A percentile compares a stretch with the other conserved stretches of the same genome.
Evolutionary conservation across 176 grass and related monocot genomes (phyloP).

Genomic region (Hordeum vulgare): DNA sequence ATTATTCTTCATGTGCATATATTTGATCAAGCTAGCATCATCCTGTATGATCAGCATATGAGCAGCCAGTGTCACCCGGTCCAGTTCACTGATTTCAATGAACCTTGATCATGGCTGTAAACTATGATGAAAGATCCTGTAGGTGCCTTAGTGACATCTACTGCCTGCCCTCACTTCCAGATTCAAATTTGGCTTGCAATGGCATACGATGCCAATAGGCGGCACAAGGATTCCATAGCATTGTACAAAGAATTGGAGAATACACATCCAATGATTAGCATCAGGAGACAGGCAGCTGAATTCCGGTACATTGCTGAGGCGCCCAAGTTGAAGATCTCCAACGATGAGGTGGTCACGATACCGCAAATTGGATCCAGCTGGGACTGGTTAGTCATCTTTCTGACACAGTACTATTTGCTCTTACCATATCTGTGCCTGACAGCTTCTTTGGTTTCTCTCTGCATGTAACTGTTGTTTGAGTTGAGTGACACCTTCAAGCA

Average conservation of each 20-base stretch:
- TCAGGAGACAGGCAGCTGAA: slow-evolving; percentile 89
- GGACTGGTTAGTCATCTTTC: slow-evolving; percentile 62
- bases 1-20: not conserved
- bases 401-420: not conserved
- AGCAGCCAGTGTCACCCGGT: not conserved
- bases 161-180: slow-evolving; percentile 28
- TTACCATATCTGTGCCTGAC: not conserved
- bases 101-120: not conserved
- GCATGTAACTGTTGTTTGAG: not conserved
- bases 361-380: slow-evolving; percentile 94
- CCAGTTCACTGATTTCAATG: slow-evolving; percentile 1
- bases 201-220: slow-evolving; percentile 94
- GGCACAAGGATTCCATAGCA: slow-evolving; percentile 92
- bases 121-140: not conserved
- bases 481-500: not conserved
- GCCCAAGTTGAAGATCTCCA: slow-evolving; percentile 95
- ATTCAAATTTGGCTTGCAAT: slow-evolving; percentile 99
- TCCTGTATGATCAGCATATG: not conserved
- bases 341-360: slow-evolving; percentile 95
- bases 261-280: slow-evolving; percentile 74
- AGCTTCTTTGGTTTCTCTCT: not conserved
- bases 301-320: slow-evolving; percentile 92
- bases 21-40: not conserved
- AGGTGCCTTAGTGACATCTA: not conserved
- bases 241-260: slow-evolving; percentile 89